Conservation (phyloP, 257 asterid genomes). For the Eustoma russellianum region DNA sequence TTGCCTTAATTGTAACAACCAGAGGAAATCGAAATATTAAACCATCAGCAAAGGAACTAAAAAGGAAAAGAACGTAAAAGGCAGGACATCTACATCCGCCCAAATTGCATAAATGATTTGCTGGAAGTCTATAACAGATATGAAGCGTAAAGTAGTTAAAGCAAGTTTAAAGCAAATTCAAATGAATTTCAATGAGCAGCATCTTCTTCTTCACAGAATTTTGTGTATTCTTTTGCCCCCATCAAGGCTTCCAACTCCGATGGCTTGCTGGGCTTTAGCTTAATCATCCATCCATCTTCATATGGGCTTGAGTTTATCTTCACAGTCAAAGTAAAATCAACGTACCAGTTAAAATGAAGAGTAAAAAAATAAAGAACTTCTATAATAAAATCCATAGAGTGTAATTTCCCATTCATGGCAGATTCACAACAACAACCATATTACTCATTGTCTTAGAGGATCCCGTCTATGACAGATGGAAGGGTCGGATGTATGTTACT, state of each 20-base stretch:
- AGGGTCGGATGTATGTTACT: too few relatives aligned
- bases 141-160: constrained; percentile 4
- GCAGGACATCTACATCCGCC: too few relatives aligned
- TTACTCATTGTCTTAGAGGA: too few relatives aligned
- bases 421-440: too few relatives aligned
- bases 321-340: constrained; percentile 6
- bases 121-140: background rate
- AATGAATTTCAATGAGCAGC: constrained; percentile 30
- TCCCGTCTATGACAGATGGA: too few relatives aligned
- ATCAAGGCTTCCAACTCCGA: constrained; percentile 54
- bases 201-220: constrained; percentile 87
- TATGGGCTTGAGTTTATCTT: constrained; percentile 78
- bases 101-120: background rate
- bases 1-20: too few relatives aligned
- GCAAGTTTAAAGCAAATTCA: background rate
- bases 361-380: background rate
- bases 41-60: too few relatives aligned
- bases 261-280: constrained; percentile 65
- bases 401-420: too few relatives aligned
- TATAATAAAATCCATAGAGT: background rate
- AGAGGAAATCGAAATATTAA: too few relatives aligned
- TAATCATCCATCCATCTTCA: constrained; percentile 94
- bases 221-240: constrained; percentile 65
- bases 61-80: too few relatives aligned
- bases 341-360: background rate